Evolutionary conservation across 495 filamentous ascomycete species (phyloP), one percentile per base, ranked within the genome.

Genomic region (Neurospora pannonica): DNA sequence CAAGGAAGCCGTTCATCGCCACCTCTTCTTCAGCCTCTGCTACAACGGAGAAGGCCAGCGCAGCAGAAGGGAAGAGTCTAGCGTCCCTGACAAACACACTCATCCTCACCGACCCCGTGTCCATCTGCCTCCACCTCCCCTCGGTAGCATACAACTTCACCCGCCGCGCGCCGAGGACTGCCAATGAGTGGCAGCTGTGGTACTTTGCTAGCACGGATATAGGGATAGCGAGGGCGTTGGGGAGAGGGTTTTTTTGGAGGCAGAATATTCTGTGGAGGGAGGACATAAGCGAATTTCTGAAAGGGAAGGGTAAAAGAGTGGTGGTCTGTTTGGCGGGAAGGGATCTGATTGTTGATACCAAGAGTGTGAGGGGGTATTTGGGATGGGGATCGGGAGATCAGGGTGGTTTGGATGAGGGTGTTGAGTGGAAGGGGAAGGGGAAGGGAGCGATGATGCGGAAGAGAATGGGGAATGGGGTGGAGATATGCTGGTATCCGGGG

Each of bases 91-190:
- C 91, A 24, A 80, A 81, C 7, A 82, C 86, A 4, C 72, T 87
- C 3, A 76, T 92, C 8, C 81, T 92, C 28, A 84, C 92, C 38
- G 90, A 92, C 78, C 90, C 90, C 1, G 89, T 92, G n/a, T 86
- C 85, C 5, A 84, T 92, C 38, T 76, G 91, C 28, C 82, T 92
- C 39, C 90, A 92, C 78, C 80, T 90, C 13, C 90, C 90, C 34
- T 86, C 91, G 74, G 89, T 92, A 48, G 89, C 90, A n/a, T 92
- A 89, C 84, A 92, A 92, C 77, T 92, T 92, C 77, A 90, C 87
- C 15, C 77, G 83, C 38, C 85, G 90, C 4, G 79, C 79, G 62
- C 90, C 90, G 0, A 80, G 70, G 37, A 71, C 71, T 34, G 90
- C 90, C 5, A 91, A 90, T 75, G 90, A 92, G 80, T 86, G 87